A percentile compares a stretch with the other conserved stretches of the same genome.
Conservation (phyloP, 495 filamentous ascomycete species). For the Penicillium atrosanguineum region DNA sequence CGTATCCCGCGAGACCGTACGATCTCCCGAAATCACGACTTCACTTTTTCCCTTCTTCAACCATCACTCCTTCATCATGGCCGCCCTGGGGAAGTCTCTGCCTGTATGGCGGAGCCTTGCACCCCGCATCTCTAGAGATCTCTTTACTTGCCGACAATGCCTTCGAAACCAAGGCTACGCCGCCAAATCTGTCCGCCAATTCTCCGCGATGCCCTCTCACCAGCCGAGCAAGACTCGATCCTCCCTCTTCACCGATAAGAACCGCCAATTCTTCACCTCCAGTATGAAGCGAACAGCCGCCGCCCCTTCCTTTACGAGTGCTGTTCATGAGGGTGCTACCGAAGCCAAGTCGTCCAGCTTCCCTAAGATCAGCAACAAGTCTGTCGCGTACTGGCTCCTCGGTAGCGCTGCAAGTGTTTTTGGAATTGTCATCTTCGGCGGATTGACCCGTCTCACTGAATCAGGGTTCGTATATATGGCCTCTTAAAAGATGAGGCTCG, state of each 20-base stretch:
- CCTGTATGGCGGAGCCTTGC: slow-evolving; percentile 37
- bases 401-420: slow-evolving; percentile 90
- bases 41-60: slow-evolving; percentile 17
- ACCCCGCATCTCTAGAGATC: slow-evolving; percentile 51
- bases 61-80: slow-evolving; percentile 30
- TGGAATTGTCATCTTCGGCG: slow-evolving; percentile 94
- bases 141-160: slow-evolving; percentile 65
- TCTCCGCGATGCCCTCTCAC: slow-evolving; percentile 24
- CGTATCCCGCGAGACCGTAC: slow-evolving; percentile 17
- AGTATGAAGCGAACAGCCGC: slow-evolving; percentile 26
- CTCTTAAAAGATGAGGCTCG: neutral
- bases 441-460: slow-evolving; percentile 89
- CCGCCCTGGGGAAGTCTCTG: slow-evolving; percentile 31
- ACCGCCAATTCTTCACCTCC: slow-evolving; percentile 33
- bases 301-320: slow-evolving; percentile 17
- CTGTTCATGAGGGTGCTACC: slow-evolving; percentile 21
- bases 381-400: slow-evolving; percentile 88
- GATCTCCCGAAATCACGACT: slow-evolving; percentile 13
- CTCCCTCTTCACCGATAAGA: slow-evolving; percentile 23
- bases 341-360: slow-evolving; percentile 50
- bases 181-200: slow-evolving; percentile 36
- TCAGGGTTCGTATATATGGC: slow-evolving; percentile 66
- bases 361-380: slow-evolving; percentile 67
- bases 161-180: slow-evolving; percentile 38
- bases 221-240: slow-evolving; percentile 30